Conservation (phyloP, 1,284 basidiomycete species). For the Gomphus bonarii region DNA sequence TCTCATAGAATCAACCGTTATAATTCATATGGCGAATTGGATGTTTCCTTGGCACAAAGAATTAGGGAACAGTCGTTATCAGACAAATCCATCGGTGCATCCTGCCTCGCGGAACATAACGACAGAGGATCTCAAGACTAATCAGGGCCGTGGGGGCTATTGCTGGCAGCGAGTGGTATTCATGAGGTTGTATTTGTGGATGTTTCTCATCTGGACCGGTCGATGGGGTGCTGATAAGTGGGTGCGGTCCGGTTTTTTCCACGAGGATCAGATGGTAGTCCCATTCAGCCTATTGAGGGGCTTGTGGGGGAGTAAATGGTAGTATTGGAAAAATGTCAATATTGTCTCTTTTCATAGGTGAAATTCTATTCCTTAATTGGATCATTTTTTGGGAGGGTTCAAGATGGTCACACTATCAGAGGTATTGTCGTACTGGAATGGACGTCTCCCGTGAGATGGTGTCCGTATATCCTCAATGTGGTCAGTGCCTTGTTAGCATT, state of each 20-base stretch:
- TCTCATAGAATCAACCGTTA: conserved; percentile 11
- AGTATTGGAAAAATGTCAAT: too few relatives aligned
- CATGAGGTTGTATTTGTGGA: conserved; percentile 14
- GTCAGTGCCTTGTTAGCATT: background rate
- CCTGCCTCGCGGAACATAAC: background rate
- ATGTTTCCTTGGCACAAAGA: conserved; percentile 2
- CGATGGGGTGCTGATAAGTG: conserved; percentile 16
- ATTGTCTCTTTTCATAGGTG: background rate
- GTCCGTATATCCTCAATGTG: background rate
- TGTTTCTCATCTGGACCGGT: conserved; percentile 15
- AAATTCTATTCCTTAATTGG: background rate
- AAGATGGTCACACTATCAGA: background rate
- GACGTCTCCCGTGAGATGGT: background rate
- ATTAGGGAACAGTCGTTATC: background rate
- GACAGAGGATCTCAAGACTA: background rate
- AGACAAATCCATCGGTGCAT: background rate
- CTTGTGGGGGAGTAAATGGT: conserved; percentile 14
- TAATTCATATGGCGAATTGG: conserved; percentile 8
- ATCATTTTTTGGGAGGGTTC: background rate
- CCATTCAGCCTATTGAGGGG: conserved; percentile 14
- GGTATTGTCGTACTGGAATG: background rate
- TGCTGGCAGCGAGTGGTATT: conserved; percentile 1
- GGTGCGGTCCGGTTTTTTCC: conserved; percentile 15
- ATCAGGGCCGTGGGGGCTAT: background rate
- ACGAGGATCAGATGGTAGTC: conserved; percentile 10